Percentiles rank a stretch among this genome's conserved stretches.
These are phyloP conservation scores for Camillea tinctor DNA, from an alignment of 2,329 filamentous ascomycete genomes.

Conservation along the genomic window DNA sequence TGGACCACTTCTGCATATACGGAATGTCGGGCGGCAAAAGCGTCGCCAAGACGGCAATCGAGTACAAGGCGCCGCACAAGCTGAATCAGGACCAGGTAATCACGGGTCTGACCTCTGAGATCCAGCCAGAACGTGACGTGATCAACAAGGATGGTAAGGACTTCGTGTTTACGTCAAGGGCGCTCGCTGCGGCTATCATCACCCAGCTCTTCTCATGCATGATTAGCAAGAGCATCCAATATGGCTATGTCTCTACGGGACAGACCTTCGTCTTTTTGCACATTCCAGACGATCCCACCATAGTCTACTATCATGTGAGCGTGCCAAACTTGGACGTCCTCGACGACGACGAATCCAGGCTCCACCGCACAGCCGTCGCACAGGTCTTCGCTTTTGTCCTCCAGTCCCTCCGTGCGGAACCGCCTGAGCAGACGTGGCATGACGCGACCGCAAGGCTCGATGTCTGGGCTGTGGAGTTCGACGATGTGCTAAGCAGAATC, in stretches of 20 bases:
- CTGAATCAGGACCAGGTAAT: conserved; percentile 26
- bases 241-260: conserved; percentile 37
- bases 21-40: conserved; percentile 19
- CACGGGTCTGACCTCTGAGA: conserved; percentile 34
- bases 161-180: conserved; percentile 29
- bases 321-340: conserved; percentile 36
- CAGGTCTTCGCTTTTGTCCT: conserved; percentile 40
- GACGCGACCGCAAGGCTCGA: conserved; percentile 29
- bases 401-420: conserved; percentile 29
- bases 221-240: conserved; percentile 34
- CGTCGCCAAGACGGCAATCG: conserved; percentile 31
- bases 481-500: conserved; percentile 16
- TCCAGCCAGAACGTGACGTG: conserved; percentile 22
- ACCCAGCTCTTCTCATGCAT: conserved; percentile 42
- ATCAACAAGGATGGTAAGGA: conserved; percentile 23
- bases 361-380: conserved; percentile 37
- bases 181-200: conserved; percentile 36
- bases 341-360: conserved; percentile 32
- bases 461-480: conserved; percentile 34
- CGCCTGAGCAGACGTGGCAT: conserved; percentile 33
- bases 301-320: conserved; percentile 33
- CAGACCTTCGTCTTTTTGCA: conserved; percentile 36
- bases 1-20: conserved; percentile 35
- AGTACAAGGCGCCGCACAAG: conserved; percentile 23
- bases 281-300: conserved; percentile 34